Conservation (phyloP, 441 rosid species). For the Gossypium davidsonii region DNA sequence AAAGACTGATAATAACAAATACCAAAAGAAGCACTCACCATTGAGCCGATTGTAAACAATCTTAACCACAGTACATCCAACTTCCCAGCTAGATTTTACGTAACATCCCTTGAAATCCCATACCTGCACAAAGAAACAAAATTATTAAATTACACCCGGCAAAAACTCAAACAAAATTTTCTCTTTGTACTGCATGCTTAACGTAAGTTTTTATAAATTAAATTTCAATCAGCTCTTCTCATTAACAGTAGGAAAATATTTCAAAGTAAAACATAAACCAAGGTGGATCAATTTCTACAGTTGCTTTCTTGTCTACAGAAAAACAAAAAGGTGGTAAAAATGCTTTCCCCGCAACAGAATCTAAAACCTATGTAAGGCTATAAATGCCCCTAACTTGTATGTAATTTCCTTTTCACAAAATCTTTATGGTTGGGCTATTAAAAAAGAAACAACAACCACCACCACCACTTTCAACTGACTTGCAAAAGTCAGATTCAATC, state of each 20-base stretch:
- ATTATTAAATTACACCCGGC: not conserved
- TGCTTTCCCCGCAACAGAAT: not conserved
- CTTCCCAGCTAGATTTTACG: slow-evolving; percentile 72
- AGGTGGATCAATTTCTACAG: not conserved
- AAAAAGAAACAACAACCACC: not conserved
- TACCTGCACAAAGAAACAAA: slow-evolving; percentile 42
- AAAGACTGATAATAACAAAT: not conserved
- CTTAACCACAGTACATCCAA: slow-evolving; percentile 71
- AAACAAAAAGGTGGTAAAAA: not conserved
- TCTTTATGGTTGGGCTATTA: not conserved
- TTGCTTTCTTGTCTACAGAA: not conserved
- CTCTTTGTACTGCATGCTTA: not conserved
- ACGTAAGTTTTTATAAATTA: not conserved
- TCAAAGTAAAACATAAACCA: not conserved
- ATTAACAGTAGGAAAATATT: not conserved
- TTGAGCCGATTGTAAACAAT: slow-evolving; percentile 69
- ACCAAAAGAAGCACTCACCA: slow-evolving; percentile 35
- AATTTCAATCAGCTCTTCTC: not conserved
- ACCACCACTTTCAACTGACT: not conserved
- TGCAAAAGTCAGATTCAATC: not conserved
- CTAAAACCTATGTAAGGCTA: not conserved
- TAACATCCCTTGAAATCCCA: slow-evolving; percentile 88
- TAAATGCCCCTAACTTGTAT: not conserved
- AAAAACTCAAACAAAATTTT: not conserved
- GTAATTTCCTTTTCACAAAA: not conserved